Conservation (phyloP, 495 filamentous ascomycete species). For the Barbatosphaeria neglecta region DNA sequence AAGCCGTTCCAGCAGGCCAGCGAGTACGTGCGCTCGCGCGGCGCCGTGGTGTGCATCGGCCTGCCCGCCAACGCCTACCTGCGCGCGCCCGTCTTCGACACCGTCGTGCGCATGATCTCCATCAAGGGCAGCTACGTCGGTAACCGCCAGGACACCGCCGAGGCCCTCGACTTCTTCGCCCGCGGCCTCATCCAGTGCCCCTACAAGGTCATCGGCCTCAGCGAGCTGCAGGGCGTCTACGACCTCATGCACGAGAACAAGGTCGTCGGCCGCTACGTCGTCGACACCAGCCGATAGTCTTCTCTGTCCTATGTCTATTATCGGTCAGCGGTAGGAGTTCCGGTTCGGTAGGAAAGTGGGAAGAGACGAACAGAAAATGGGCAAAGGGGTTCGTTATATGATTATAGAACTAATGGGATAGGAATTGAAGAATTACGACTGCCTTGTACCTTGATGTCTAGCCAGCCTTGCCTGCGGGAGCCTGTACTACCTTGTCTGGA, state of each 20-base stretch:
- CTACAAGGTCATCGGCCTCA: slow-evolving; percentile 70
- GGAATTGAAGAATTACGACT: too few relatives aligned
- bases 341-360: too few relatives aligned
- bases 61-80: slow-evolving; percentile 69
- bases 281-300: slow-evolving; percentile 48
- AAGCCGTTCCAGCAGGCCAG: slow-evolving; percentile 91
- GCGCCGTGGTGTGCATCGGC: slow-evolving; percentile 74
- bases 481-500: too few relatives aligned
- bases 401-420: too few relatives aligned
- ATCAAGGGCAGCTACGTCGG: slow-evolving; percentile 93
- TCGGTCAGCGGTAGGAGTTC: not conserved
- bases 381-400: too few relatives aligned
- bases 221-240: slow-evolving; percentile 66
- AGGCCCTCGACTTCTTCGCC: slow-evolving; percentile 80
- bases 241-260: slow-evolving; percentile 61
- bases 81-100: slow-evolving; percentile 73
- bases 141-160: slow-evolving; percentile 70
- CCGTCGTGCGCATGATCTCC: slow-evolving; percentile 73
- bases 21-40: slow-evolving; percentile 66
- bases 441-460: too few relatives aligned
- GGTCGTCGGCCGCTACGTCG: slow-evolving; percentile 81
- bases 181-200: slow-evolving; percentile 76
- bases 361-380: too few relatives aligned
- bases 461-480: too few relatives aligned
- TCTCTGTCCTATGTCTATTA: not conserved